phyloP scores from a whole-genome alignment of 2,329 filamentous ascomycete species.

The Ceratocystis variospora region DNA sequence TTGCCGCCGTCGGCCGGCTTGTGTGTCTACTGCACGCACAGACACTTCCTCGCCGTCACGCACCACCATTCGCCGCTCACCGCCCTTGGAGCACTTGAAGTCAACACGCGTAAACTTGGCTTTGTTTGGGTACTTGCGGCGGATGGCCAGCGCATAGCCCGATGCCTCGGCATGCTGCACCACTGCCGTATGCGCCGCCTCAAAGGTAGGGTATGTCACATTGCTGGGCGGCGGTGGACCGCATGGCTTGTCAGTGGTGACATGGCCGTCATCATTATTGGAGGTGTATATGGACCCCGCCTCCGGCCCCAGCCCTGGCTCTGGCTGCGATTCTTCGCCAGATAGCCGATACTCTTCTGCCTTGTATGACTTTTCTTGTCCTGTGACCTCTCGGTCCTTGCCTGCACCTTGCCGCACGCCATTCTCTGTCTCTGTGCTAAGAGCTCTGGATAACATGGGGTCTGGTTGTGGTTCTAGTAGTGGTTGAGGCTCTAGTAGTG shows the following conservation, averaged over 20 bases:
- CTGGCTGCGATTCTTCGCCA: too few relatives aligned
- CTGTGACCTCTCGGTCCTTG: too few relatives aligned
- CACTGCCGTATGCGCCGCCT: neutral
- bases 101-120: neutral
- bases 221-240: neutral
- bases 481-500: too few relatives aligned
- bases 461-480: too few relatives aligned
- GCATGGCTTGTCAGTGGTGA: neutral
- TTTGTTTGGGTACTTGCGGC: neutral
- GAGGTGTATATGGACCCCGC: too few relatives aligned
- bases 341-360: too few relatives aligned
- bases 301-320: too few relatives aligned
- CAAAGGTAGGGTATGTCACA: neutral
- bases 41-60: neutral
- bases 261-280: neutral
- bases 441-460: too few relatives aligned
- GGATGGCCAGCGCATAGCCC: neutral
- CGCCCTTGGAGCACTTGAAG: neutral
- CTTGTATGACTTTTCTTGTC: too few relatives aligned
- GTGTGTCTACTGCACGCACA: neutral
- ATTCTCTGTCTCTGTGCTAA: too few relatives aligned
- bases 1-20: neutral
- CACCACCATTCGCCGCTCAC: neutral
- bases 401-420: too few relatives aligned
- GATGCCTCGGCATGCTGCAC: neutral